Percentiles rank a stretch among this genome's conserved stretches.
These are phyloP conservation scores for Boletus rubroflammeus DNA, from an alignment of 768 basidiomycete genomes.

Conservation along the genomic window DNA sequence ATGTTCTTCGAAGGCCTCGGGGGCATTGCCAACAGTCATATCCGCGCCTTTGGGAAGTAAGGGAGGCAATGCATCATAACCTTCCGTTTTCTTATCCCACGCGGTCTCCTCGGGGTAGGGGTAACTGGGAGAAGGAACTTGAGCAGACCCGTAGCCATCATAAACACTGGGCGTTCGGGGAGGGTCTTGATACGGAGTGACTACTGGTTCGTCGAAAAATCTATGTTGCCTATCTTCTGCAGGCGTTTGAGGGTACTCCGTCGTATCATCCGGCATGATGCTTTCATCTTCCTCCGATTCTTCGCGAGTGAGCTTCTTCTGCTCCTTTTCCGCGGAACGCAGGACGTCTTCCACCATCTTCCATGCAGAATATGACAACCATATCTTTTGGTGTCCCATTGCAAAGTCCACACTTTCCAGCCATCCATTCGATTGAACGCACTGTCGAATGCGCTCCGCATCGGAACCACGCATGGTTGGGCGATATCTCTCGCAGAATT, in stretches of 20 bases:
- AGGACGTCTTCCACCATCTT: conserved; percentile 57
- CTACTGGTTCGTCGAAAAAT: conserved; percentile 31
- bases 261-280: conserved; percentile 36
- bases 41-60: conserved; percentile 35
- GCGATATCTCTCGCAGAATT: conserved; percentile 53
- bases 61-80: conserved; percentile 30
- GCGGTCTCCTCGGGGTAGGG: conserved; percentile 34
- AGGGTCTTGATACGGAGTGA: conserved; percentile 29
- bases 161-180: conserved; percentile 29
- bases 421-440: conserved; percentile 51
- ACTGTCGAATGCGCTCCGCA: conserved; percentile 47
- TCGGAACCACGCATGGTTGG: conserved; percentile 47
- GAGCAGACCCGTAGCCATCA: conserved; percentile 24
- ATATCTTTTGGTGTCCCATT: conserved; percentile 50
- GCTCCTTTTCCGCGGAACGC: conserved; percentile 49
- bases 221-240: conserved; percentile 29
- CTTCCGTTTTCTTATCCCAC: conserved; percentile 43
- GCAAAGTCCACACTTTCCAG: conserved; percentile 51
- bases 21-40: conserved; percentile 41
- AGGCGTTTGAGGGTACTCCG: conserved; percentile 37
- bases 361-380: conserved; percentile 56
- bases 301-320: conserved; percentile 38
- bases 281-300: conserved; percentile 47
- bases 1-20: conserved; percentile 47
- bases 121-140: conserved; percentile 22